Base-by-base conservation (phyloP, 805 yeast genomes). In the Jamesozyma gamospora region DNA sequence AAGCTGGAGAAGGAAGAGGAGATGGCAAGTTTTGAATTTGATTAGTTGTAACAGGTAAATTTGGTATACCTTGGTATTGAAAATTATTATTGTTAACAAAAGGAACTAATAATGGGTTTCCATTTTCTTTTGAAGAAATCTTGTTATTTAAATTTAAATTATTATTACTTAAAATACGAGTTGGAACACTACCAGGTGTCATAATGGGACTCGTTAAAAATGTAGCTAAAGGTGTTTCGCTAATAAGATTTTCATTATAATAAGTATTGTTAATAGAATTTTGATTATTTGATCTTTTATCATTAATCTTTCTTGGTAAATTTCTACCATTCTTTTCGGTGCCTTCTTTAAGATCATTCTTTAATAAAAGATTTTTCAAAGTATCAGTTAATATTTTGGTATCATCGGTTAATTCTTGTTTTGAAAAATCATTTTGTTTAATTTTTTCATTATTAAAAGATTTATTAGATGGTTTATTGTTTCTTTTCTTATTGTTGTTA, bases 141-240 rank as follows among this genome's bases (percentile, higher is more conserved):
- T n/a, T n/a, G n/a, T 29, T 18, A 28, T 25, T 33, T n/a, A 25
- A 32, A 21, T 26, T 15, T 14, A 14, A 19, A 12, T 24, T 28
- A 21, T 13, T 32, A 18, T 32, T 28, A 10, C 28, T 15, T 18
- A 42, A 12, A 2, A 40, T 21, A n/a, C 31, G 36, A 6, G 43
- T 28, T 24, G 46, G 46, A 11, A 45, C 36, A 19, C 32, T 31
- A 10, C 36, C 36, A 15, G 50, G 50, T 7, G 48, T 45, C 15
- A 28, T 46, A 4, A 48, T 39, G 18, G 52, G 52, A 18, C 50
- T 44, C 10, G 45, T 37, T 29, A 43, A 30, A 37, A 40, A 41
- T 1, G 45, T 43, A 11, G 42, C 27, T 3, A 43, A 29, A 17
- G 48, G 45, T 11, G 48, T 40, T 3, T 27, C 28, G n/a, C n/a